Conservation (phyloP, 192 early-diverging fungal genomes). For the Obelidium mucronatum region DNA sequence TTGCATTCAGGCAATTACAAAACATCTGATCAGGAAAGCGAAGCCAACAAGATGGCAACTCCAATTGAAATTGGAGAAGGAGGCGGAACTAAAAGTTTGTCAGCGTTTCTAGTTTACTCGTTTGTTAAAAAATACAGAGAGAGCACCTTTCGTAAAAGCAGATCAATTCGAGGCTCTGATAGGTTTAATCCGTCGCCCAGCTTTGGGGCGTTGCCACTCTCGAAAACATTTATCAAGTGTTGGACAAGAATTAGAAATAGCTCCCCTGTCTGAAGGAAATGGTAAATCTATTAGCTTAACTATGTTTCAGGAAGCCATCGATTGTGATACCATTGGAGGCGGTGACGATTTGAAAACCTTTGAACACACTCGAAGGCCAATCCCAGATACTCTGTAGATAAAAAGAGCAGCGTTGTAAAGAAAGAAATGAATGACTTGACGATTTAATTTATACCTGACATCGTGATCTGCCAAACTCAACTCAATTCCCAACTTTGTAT, state of each 20-base stretch:
- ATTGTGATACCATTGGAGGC: slow-evolving; percentile 50
- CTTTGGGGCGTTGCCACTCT: slow-evolving; percentile 39
- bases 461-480: slow-evolving; percentile 50
- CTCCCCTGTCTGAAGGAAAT: slow-evolving; percentile 51
- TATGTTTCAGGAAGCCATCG: background rate
- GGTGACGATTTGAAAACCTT: slow-evolving; percentile 56
- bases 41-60: slow-evolving; percentile 60
- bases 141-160: slow-evolving; percentile 49
- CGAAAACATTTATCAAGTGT: slow-evolving; percentile 45
- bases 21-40: slow-evolving; percentile 55
- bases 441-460: slow-evolving; percentile 41
- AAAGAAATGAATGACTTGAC: too few species aligned
- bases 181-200: slow-evolving; percentile 39
- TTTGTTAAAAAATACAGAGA: background rate
- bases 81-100: slow-evolving; percentile 52
- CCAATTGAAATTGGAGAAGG: slow-evolving; percentile 56
- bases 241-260: slow-evolving; percentile 52
- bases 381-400: slow-evolving; percentile 38
- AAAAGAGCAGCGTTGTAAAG: background rate
- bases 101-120: background rate
- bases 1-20: slow-evolving; percentile 48
- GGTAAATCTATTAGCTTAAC: background rate
- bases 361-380: slow-evolving; percentile 49
- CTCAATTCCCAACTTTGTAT: slow-evolving; percentile 47
- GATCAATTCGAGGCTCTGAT: slow-evolving; percentile 41